Base-by-base conservation (phyloP, 2,329 filamentous ascomycete genomes). In the Colletotrichum camelliae region DNA sequence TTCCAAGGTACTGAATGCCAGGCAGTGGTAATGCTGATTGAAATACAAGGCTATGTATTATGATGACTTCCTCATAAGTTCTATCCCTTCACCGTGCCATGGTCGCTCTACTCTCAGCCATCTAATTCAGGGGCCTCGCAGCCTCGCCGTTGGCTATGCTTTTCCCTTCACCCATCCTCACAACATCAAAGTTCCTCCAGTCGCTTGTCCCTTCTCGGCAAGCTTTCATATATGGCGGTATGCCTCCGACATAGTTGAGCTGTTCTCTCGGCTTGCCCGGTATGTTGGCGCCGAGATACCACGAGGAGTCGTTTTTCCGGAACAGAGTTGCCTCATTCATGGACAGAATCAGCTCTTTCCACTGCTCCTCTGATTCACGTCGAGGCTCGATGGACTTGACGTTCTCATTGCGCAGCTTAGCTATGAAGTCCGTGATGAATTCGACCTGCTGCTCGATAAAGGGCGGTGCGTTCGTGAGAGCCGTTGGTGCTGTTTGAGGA, bases 281-380 rank as follows among this genome's bases (percentile, higher is more conserved):
- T 16, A 81, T 80, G 57, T 81, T 81, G 33, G 61, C 77, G 3
- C 80, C 80, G 21, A 77, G 66, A n/a, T 79, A 81, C 79, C 78
- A 77, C 29, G 75, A 79, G 15, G 77, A 77, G 18, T 80, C 71
- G 8, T 70, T 77, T 13, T 71, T 70, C 10, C 61, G 58, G 27
- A 79, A 73, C n/a, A 80, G 76, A 0, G 76, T 76, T 31, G 69
- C 67, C 37, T 80, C 72, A 39, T 77, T 75, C 12, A 74, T 43
- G 8, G 74, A 75, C 12, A 76, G 58, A 43, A 80, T 61, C 13
- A 31, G 21, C 18, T 70, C 18, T 48, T 75, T 76, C 79, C 79
- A 80, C 21, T 69, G 55, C 3, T 75, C 35, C 27, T 78, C 67
- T 1, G 78, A 74, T 1, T 69, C 57, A 0, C n/a, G 64, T 4